Conservation (phyloP, 805 yeast genomes). For the Wickerhamomyces ciferrii region DNA sequence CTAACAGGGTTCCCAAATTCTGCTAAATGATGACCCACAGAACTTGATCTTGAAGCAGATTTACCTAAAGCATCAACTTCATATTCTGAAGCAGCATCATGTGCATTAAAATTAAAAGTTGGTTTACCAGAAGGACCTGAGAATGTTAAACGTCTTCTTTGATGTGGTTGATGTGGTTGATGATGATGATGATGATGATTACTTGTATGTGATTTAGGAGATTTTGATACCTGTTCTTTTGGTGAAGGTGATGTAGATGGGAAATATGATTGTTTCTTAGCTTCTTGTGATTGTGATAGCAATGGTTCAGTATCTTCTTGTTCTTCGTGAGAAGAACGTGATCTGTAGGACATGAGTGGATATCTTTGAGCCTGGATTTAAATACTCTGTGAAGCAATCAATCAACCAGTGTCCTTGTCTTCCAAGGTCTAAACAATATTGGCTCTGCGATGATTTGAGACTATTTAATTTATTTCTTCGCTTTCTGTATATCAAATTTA, state of each 20-base stretch:
- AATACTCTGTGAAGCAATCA: too few relatives aligned
- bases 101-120: neutral
- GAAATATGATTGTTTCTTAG: neutral
- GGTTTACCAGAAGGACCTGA: constrained; percentile 1
- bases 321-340: neutral
- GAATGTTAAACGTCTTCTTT: constrained; percentile 4
- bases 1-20: neutral
- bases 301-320: neutral
- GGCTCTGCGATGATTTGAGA: neutral
- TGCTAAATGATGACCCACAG: neutral
- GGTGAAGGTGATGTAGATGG: neutral
- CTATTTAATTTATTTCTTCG: neutral
- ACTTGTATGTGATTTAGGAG: neutral
- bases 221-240: neutral
- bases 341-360: neutral
- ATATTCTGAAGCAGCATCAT: neutral
- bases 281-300: neutral
- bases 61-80: constrained; percentile 8
- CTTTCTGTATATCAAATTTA: neutral
- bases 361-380: neutral
- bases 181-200: neutral
- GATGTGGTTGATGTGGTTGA: neutral
- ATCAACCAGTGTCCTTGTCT: too few relatives aligned
- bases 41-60: constrained; percentile 5
- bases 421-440: too few relatives aligned